These are phyloP conservation scores for Gynandropsis gynandra DNA, from an alignment of 345 rosid species.

Conservation along the genomic window DNA sequence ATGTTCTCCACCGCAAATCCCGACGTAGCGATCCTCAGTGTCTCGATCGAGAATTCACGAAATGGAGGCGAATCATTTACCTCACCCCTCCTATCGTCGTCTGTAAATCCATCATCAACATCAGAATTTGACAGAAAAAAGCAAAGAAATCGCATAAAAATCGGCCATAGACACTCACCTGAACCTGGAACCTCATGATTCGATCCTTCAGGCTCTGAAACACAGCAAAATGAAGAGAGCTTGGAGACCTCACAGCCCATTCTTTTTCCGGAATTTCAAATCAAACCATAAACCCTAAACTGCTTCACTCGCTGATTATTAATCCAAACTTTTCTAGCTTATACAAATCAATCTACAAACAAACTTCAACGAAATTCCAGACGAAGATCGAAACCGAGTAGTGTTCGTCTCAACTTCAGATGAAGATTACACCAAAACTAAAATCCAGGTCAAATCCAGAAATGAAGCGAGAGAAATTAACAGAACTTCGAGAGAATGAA, in stretches of 20 bases:
- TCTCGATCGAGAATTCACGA: slow-evolving; percentile 68
- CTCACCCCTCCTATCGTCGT: slow-evolving; percentile 40
- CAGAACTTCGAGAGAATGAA: neutral
- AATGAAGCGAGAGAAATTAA: slow-evolving; percentile 4
- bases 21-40: slow-evolving; percentile 73
- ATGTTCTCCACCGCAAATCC: slow-evolving; percentile 86
- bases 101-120: slow-evolving; percentile 25
- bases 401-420: slow-evolving; percentile 5
- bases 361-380: slow-evolving; percentile 1
- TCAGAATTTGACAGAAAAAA: neutral
- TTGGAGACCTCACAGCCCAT: slow-evolving; percentile 59
- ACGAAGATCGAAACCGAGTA: slow-evolving; percentile 8
- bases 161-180: slow-evolving; percentile 35
- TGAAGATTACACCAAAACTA: neutral
- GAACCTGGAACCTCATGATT: slow-evolving; percentile 48
- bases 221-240: slow-evolving; percentile 53
- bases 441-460: slow-evolving; percentile 21
- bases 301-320: neutral
- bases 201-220: slow-evolving; percentile 50
- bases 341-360: slow-evolving; percentile 13
- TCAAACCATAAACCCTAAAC: slow-evolving; percentile 30
- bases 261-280: slow-evolving; percentile 6
- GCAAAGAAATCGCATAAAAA: neutral
- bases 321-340: slow-evolving; percentile 13
- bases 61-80: slow-evolving; percentile 49